Conservation (phyloP, 495 filamentous ascomycete genomes). For the Glonium stellatum region DNA sequence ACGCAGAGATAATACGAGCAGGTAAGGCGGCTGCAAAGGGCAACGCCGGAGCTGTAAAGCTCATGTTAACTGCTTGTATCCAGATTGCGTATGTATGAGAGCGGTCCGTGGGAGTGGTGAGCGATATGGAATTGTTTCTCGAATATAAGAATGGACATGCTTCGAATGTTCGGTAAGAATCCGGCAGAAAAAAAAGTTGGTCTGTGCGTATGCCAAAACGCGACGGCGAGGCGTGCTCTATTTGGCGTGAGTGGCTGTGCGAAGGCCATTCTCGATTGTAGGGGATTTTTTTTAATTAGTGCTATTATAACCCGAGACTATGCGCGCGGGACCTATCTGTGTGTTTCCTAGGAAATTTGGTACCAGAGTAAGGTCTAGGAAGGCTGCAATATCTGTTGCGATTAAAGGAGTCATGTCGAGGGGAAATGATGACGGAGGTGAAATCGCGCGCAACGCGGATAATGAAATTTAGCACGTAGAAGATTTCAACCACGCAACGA, state of each 20-base stretch:
- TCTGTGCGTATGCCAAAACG: background rate
- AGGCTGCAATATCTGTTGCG: no score
- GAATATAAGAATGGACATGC: background rate
- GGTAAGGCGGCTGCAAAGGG: slow-evolving; percentile 27
- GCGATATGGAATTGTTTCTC: slow-evolving; percentile 2
- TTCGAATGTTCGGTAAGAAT: background rate
- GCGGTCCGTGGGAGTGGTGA: background rate
- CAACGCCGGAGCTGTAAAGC: slow-evolving; percentile 26
- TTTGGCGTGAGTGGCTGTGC: background rate
- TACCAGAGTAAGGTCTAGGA: no score
- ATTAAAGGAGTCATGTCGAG: no score
- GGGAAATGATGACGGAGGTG: no score
- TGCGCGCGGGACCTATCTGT: no score
- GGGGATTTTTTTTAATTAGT: no score
- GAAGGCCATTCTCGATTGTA: no score
- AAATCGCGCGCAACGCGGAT: no score
- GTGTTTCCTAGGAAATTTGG: no score
- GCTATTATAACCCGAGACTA: no score
- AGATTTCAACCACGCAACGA: no score
- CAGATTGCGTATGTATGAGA: slow-evolving; percentile 8
- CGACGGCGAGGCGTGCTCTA: background rate
- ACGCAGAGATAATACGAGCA: slow-evolving; percentile 25
- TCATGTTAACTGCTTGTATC: slow-evolving; percentile 27
- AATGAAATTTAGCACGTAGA: no score
- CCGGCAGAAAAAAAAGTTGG: background rate